phyloP scores from a whole-genome alignment of 352 stramenopile genomes.

The Sclerospora graminicola region DNA sequence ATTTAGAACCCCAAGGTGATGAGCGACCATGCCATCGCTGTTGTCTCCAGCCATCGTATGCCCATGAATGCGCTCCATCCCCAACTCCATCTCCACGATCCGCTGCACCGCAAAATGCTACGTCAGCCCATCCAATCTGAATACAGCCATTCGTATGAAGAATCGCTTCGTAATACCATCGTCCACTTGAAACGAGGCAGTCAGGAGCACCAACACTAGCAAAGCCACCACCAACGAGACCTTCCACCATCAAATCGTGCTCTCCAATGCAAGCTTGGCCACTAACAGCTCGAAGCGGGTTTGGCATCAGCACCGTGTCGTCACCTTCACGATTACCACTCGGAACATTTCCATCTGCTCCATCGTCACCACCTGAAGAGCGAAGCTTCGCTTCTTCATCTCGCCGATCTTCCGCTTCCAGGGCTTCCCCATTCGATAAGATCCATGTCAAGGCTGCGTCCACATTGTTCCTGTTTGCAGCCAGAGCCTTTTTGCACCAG shows the following conservation, averaged over 20 bases:
- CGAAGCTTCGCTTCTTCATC: conserved; percentile 69
- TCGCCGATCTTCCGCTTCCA: conserved; percentile 80
- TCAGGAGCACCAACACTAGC: conserved; percentile 74
- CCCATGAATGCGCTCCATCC: conserved; percentile 88
- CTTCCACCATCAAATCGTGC: conserved; percentile 78
- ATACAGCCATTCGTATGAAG: conserved; percentile 89
- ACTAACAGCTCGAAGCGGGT: conserved; percentile 75
- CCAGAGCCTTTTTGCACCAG: conserved; percentile 88
- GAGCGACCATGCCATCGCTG: conserved; percentile 86
- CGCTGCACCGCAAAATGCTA: conserved; percentile 79
- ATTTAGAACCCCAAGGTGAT: conserved; percentile 82
- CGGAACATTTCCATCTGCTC: conserved; percentile 14
- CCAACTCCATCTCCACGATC: conserved; percentile 88
- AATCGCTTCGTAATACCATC: conserved; percentile 91
- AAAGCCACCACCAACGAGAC: conserved; percentile 76
- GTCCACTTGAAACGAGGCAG: conserved; percentile 61
- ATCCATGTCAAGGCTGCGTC: conserved; percentile 90
- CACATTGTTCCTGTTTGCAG: conserved; percentile 84
- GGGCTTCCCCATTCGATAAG: conserved; percentile 82
- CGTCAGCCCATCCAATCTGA: conserved; percentile 90
- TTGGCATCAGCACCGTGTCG: conserved; percentile 41
- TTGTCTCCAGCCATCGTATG: conserved; percentile 88
- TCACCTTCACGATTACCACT: conserved; percentile 21
- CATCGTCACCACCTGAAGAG: conserved; percentile 20
- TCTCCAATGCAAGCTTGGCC: conserved; percentile 81